Evolutionary conservation across 1,139 yeast genomes (phyloP).

Genomic region (Kurtzmaniella quercitrusa): DNA sequence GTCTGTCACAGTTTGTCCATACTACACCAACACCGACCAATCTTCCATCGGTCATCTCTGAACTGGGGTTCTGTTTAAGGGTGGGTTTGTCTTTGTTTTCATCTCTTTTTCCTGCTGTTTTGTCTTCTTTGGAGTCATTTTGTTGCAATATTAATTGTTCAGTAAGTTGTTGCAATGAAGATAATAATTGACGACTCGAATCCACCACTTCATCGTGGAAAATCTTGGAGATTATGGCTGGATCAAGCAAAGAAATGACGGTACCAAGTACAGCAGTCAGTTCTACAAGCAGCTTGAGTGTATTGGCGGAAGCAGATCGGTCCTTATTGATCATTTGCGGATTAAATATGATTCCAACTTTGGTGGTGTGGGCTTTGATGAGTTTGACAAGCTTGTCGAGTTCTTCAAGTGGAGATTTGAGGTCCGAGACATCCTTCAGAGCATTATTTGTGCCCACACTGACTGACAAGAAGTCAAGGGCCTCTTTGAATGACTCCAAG

Average conservation of each 20-base stretch:
- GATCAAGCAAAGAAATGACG: conserved; percentile 39
- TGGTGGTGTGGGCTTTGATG: conserved; percentile 75
- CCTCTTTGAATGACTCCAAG: conserved; percentile 31
- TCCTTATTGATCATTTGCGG: conserved; percentile 46
- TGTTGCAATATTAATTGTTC: conserved; percentile 19
- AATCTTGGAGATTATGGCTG: conserved; percentile 33
- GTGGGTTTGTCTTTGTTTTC: conserved; percentile 7
- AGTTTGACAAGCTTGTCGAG: conserved; percentile 53
- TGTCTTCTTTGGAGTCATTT: conserved; percentile 12
- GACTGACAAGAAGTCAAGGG: conserved; percentile 28
- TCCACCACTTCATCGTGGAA: conserved; percentile 37
- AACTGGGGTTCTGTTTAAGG: background rate
- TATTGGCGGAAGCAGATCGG: conserved; percentile 47
- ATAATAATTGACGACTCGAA: conserved; percentile 26
- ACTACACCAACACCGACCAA: conserved; percentile 58
- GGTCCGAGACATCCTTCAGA: conserved; percentile 29
- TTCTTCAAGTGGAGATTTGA: conserved; percentile 50
- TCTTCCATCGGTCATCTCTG: conserved; percentile 30
- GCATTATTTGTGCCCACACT: conserved; percentile 13
- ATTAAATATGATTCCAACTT: conserved; percentile 70
- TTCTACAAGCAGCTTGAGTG: conserved; percentile 48
- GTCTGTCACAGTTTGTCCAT: conserved; percentile 56
- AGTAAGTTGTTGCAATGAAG: conserved; percentile 16
- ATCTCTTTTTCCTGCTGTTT: conserved; percentile 10
- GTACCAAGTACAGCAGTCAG: conserved; percentile 43